phyloP scores from a whole-genome alignment of 2,329 filamentous ascomycete genomes.

The Aspergillaceae sp. region DNA sequence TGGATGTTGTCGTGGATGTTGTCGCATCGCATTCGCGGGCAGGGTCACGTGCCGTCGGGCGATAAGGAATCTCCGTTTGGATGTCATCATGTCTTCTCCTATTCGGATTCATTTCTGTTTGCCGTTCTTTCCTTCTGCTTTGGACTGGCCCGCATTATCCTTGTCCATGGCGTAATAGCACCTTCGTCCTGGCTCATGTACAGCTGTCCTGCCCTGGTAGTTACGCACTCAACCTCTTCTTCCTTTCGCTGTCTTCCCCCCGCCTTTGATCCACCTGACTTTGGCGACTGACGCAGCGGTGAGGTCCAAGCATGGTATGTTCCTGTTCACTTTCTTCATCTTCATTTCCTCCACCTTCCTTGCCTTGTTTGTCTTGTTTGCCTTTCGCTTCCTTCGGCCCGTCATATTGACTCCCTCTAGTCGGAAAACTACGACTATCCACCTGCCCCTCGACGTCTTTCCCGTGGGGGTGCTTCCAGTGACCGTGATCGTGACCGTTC shows the following conservation, averaged over 20 bases:
- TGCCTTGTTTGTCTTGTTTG: no score
- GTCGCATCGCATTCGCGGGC: background rate
- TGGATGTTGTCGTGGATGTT: background rate
- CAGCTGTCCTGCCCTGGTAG: no score
- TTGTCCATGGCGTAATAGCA: background rate
- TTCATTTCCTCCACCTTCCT: background rate
- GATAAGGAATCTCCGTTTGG: no score
- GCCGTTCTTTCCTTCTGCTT: no score
- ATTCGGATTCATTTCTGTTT: no score
- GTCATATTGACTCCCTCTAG: slow-evolving; percentile 14
- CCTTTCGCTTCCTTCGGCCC: no score
- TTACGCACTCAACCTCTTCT: background rate
- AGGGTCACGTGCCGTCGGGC: no score
- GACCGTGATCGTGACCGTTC: slow-evolving; percentile 12
- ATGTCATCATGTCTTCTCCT: background rate
- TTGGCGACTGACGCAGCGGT: background rate
- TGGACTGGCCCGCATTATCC: background rate
- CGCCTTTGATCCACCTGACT: slow-evolving; percentile 2
- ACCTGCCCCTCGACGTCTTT: slow-evolving; percentile 26
- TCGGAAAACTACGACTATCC: slow-evolving; percentile 38
- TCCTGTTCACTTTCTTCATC: background rate
- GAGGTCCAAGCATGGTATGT: slow-evolving; percentile 11
- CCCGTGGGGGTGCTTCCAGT: slow-evolving; percentile 14
- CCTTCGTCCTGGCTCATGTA: no score
- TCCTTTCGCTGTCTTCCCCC: slow-evolving; percentile 1